Evolutionary conservation across 164 flowering plant genomes (phyloP), one percentile per base, ranked within the genome.

Genomic region (Tinospora cordifolia): DNA sequence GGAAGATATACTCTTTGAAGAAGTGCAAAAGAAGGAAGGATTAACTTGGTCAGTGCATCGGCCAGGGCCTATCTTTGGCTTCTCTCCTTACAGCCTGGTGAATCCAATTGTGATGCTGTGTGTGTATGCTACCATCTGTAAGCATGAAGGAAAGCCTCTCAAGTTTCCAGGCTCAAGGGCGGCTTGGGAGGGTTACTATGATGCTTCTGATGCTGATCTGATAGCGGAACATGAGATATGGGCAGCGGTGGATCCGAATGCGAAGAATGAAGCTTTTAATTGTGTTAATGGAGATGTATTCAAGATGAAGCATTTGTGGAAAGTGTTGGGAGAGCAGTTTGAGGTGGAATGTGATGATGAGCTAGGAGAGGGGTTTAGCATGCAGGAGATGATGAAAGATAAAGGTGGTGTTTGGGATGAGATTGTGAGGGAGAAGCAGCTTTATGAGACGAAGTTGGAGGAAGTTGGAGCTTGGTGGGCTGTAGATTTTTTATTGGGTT

Each of bases 211-310:
- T 64, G 97, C 92, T 0, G 94, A 89, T 69, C 76, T 91, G 78
- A 79, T 88, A 8, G 97, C 97, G 0, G 97, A 91, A 84, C 97
- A 91, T 34, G 90, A 89, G 38, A 89, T 91, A 3, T 91, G 97
- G 97, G 90, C 92, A 3, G 79, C 92, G 7, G 97, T 89, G 39
- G 92, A 89, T 64, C 89, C 88, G 3, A 71, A 83, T 60, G 92
- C 92, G 0, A 84, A 83, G 79, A 87, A 88, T 58, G 93, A 91
- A 67, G 94, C 94, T 2, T 91, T 91, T 66, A 89, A 89, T 62
- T 83, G 87, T 63, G 79, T 72, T 75, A 91, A 91, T 41, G 97
- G 93, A 8, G 97, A 89, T 67, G 86, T 89, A 62, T 91, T 86
- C 78, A 88, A 78, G 82, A 89, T 93, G 94, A 89, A 89, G 87